phyloP scores from a whole-genome alignment of 768 basidiomycete genomes.

The Boletus barrowsii region DNA sequence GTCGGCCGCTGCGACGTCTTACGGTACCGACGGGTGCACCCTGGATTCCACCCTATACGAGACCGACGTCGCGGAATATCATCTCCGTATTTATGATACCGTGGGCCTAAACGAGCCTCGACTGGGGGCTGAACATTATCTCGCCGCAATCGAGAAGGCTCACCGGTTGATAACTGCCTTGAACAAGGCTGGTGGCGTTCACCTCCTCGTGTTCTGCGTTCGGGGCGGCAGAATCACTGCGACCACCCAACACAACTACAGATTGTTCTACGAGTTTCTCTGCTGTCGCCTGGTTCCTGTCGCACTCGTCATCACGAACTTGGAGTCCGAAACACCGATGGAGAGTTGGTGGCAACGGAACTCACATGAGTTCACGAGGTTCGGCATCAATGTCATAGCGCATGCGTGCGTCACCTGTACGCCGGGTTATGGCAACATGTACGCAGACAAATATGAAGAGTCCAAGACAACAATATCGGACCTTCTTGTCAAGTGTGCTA shows the following conservation, averaged over 20 bases:
- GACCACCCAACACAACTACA: constrained; percentile 35
- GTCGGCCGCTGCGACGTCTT: constrained; percentile 31
- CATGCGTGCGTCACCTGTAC: constrained; percentile 34
- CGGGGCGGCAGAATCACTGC: constrained; percentile 37
- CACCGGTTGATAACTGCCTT: constrained; percentile 31
- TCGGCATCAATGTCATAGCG: constrained; percentile 21
- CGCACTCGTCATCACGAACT: constrained; percentile 38
- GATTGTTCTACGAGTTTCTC: constrained; percentile 37
- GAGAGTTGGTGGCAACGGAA: constrained; percentile 35
- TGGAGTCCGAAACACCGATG: constrained; percentile 35
- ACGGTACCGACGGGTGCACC: constrained; percentile 36
- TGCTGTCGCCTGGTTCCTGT: constrained; percentile 38
- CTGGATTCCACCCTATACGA: constrained; percentile 27
- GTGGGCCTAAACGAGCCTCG: constrained; percentile 30
- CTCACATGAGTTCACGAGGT: constrained; percentile 20
- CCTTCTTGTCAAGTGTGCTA: constrained; percentile 23
- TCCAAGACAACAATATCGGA: constrained; percentile 29
- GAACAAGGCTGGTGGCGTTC: constrained; percentile 29
- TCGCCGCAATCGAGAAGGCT: constrained; percentile 29
- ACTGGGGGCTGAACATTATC: constrained; percentile 20
- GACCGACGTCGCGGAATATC: constrained; percentile 11
- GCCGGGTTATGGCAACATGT: constrained; percentile 29
- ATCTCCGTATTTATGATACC: constrained; percentile 31
- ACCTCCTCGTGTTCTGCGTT: constrained; percentile 39
- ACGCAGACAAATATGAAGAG: constrained; percentile 35